These are phyloP conservation scores for Pinus taeda DNA, from an alignment of 75 land plant species.

Conservation along the genomic window DNA sequence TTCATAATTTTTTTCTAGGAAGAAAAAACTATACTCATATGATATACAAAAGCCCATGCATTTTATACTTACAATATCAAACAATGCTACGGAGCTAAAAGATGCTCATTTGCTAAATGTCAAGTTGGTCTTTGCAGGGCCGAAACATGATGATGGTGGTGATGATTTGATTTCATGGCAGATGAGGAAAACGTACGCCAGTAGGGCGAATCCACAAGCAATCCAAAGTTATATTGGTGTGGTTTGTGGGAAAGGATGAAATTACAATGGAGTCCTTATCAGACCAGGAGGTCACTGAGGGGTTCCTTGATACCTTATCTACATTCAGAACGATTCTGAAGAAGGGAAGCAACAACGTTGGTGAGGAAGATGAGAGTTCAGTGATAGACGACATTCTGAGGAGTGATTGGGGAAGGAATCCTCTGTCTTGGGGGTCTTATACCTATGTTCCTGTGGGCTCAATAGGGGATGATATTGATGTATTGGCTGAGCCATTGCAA, in stretches of 20 bases:
- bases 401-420: conserved; percentile 31
- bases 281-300: conserved; percentile 21
- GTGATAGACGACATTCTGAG: conserved; percentile 1
- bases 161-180: conserved; percentile 17
- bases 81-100: too few species aligned
- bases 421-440: conserved; percentile 31
- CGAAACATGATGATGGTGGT: background rate
- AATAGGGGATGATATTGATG: conserved; percentile 26
- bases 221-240: conserved; percentile 15
- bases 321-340: conserved; percentile 5
- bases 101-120: too few species aligned
- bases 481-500: conserved; percentile 27
- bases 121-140: conserved; percentile 10
- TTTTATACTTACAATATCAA: too few species aligned
- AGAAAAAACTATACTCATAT: too few species aligned
- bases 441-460: conserved; percentile 30
- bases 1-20: too few species aligned
- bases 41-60: too few species aligned
- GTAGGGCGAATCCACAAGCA: conserved; percentile 20
- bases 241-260: conserved; percentile 32
- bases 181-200: conserved; percentile 22
- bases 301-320: conserved; percentile 16
- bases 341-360: background rate
- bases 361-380: background rate
- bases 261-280: conserved; percentile 21